Base-by-base conservation (phyloP, 768 basidiomycete species). In the Pilatotrama ljubarskyi region DNA sequence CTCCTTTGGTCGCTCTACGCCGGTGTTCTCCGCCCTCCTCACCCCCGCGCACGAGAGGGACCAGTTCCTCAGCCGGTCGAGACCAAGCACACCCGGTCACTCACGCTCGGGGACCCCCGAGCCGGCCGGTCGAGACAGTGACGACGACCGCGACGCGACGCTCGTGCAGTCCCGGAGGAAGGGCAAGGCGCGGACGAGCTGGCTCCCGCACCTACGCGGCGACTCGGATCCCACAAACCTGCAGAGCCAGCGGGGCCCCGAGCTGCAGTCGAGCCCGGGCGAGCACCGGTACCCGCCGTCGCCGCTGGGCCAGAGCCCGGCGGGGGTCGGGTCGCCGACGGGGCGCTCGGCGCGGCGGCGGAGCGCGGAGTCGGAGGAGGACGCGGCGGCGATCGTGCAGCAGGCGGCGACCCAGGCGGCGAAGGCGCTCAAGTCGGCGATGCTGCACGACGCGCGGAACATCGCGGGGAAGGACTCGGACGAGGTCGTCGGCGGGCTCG, bases 391-490 rank as follows among this genome's bases (percentile, higher is more conserved):
- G 1, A 69, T 84, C 17, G 72, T 80, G 18, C 77, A 64, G 35
- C 58, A 66, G 35, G 66, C 68, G 35, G 68, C 66, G 25, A 62
- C 62, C n/a, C 48, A 80, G 36, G 88, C 87, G 10, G 89, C 85
- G 1, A 87, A 82, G 68, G 83, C 77, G 10, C 62, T 91, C 40
- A 89, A 85, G 73, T 80, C 80, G n/a, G 86, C 86, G 1, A 78
- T 90, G 7, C 71, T 91, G 41, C 89, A 91, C 66, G 90, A 91
- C 72, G 90, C 90, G 26, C 81, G 89, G 15, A 88, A 89, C 65
- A 77, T 91, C 58, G 76, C 73, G 51, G 85, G 86, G 11, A 76
- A 76, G 17, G 77, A 76, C 25, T 38, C 53, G n/a, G 75, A 78
- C 36, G 76, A 74, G 22, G 70, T 73, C 35, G 53, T 64, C 29